A percentile compares a stretch with the other conserved stretches of the same genome.
phyloP scores from a whole-genome alignment of 345 rosid genomes.

The Leavenworthia alabamica region DNA sequence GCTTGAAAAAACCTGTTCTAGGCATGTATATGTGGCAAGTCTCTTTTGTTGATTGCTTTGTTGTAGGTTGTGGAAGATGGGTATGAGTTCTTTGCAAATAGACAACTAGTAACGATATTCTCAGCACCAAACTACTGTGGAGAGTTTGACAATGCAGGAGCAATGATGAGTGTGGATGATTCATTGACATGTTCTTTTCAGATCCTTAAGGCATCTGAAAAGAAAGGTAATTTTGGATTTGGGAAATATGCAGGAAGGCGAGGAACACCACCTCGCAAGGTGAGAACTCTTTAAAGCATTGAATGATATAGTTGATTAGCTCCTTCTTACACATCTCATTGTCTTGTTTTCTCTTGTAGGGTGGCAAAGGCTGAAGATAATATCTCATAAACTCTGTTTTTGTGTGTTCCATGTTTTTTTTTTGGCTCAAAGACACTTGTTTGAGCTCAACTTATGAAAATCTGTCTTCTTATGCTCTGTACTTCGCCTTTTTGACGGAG shows the following conservation, averaged over 20 bases:
- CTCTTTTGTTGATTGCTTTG: not conserved
- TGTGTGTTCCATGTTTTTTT: constrained; percentile 22
- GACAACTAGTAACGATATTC: constrained; percentile 63
- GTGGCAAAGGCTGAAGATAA: constrained; percentile 30
- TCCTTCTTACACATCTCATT: not conserved
- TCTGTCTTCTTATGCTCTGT: constrained; percentile 18
- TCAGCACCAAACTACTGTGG: constrained; percentile 70
- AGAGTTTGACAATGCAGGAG: constrained; percentile 66
- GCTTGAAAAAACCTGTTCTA: too few relatives aligned
- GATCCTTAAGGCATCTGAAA: constrained; percentile 55
- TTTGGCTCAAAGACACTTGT: constrained; percentile 23
- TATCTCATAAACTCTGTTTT: not conserved
- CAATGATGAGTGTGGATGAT: constrained; percentile 69
- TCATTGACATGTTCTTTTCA: constrained; percentile 62
- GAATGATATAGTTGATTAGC: not conserved
- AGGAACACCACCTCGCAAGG: constrained; percentile 77
- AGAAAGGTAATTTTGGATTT: constrained; percentile 55
- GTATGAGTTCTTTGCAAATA: constrained; percentile 61
- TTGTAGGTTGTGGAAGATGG: constrained; percentile 68
- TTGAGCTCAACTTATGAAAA: constrained; percentile 7
- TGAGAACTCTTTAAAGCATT: constrained; percentile 19
- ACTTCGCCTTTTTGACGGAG: constrained; percentile 5
- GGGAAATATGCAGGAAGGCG: constrained; percentile 47
- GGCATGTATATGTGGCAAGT: too few relatives aligned
- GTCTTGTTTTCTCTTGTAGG: constrained; percentile 22